Conservation (phyloP, 345 rosid species). For the Sisymbrium irio region DNA sequence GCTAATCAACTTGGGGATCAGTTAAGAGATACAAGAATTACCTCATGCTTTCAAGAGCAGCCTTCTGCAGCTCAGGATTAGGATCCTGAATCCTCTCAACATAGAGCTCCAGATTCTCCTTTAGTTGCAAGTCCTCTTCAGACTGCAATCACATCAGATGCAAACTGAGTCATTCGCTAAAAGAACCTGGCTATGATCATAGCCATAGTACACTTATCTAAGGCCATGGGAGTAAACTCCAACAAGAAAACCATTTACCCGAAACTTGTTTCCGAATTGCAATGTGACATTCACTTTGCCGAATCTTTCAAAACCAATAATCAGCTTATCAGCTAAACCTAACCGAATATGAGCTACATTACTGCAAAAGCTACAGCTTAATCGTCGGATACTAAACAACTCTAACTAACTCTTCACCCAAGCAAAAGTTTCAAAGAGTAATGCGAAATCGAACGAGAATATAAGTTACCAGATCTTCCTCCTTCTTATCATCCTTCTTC, state of each 20-base stretch:
- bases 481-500: conserved; percentile 90
- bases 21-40: conserved; percentile 22
- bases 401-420: neutral
- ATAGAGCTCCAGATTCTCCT: conserved; percentile 90
- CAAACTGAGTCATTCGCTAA: conserved; percentile 1
- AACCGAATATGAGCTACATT: neutral
- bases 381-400: neutral
- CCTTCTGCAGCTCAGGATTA: conserved; percentile 82
- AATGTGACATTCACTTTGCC: conserved; percentile 5
- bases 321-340: conserved; percentile 7
- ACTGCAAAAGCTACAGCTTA: neutral
- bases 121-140: conserved; percentile 88
- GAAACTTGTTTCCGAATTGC: neutral
- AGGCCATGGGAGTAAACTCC: neutral
- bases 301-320: neutral
- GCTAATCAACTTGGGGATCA: neutral
- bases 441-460: neutral
- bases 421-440: neutral
- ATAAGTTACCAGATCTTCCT: conserved; percentile 75
- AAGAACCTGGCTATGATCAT: neutral
- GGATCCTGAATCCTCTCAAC: conserved; percentile 94
- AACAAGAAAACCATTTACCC: neutral
- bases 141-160: conserved; percentile 48
- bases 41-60: conserved; percentile 97
- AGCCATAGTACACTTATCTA: neutral